Base-by-base conservation (phyloP, 1,284 basidiomycete genomes). In the Ustilago lituana region DNA sequence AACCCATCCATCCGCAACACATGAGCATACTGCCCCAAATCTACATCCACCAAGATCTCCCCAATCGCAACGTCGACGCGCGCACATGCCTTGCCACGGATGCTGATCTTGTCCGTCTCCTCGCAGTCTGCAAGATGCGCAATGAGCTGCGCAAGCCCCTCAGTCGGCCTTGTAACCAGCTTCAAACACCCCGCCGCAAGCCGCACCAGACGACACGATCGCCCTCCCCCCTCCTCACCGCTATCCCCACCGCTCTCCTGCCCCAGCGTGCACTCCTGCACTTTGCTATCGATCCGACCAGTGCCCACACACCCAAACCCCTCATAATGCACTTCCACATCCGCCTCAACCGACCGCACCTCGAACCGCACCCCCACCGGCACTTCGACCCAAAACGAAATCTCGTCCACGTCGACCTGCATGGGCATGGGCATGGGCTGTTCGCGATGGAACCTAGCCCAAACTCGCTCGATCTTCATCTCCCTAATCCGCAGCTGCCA, bases 321-420 rank as follows among this genome's bases (percentile, higher is more conserved):
- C 9, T 67, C 52, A 35, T 50, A 74, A n/a, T 76, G 60, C 22
- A 78, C 57, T 37, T 74, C 65, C n/a, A 78, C 45, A 27, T 73
- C 59, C 12, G 72, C 74, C 19, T 64, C 37, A 14, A 71, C 55
- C 1, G 56, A 39, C 26, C 68, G 37, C 4, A 76, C 47, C 14
- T 58, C 50, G 44, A 73, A 54, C n/a, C 58, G 46, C 31, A 78
- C 48, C 15, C 56, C 46, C 32, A 63, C 68, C 11, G 76, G 76
- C 40, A 78, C 43, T 32, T 60, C 53, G 22, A 76, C 62, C 12
- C 63, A 19, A 33, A 63, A 71, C 1, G 60, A 39, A 5, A 78
- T 45, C 39, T 73, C 59, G 49, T 68, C 60, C 20, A 78, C 45
- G 8, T 62, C 33, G 24, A 66, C 64, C n/a, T 61, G n/a, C 33